A percentile compares a stretch with the other conserved stretches of the same genome.
Evolutionary conservation across 2,329 filamentous ascomycete species (phyloP).

Genomic region (Verticillium longisporum): DNA sequence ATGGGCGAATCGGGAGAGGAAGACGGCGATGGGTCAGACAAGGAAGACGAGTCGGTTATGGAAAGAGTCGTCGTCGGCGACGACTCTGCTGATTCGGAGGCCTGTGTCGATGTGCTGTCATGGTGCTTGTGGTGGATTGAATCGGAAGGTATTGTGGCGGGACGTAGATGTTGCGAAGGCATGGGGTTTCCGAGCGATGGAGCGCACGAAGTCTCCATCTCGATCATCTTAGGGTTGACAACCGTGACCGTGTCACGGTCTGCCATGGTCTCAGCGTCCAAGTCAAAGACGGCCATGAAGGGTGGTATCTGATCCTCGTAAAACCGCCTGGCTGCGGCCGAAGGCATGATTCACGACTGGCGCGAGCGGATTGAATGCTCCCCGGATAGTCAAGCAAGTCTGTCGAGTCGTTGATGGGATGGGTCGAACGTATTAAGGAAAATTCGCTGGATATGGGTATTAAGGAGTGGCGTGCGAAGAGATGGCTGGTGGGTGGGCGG

Average conservation of each 20-base stretch:
- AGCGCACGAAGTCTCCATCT: conserved; percentile 30
- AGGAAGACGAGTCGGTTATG: conserved; percentile 82
- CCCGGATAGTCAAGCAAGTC: background rate
- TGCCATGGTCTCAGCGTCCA: conserved; percentile 50
- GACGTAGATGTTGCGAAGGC: conserved; percentile 28
- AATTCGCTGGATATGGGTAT: conserved; percentile 7
- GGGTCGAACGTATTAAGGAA: background rate
- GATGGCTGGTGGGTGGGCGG: conserved; percentile 18
- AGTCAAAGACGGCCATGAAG: conserved; percentile 69
- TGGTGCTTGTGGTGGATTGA: conserved; percentile 65
- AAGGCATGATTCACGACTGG: conserved; percentile 43
- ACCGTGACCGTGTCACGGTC: conserved; percentile 47
- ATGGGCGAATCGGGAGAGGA: conserved; percentile 88
- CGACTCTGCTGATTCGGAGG: conserved; percentile 81
- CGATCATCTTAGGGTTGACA: conserved; percentile 45
- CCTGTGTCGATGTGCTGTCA: conserved; percentile 71
- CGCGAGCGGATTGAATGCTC: background rate
- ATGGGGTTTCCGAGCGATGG: conserved; percentile 28
- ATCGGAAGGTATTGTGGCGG: conserved; percentile 35
- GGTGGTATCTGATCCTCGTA: conserved; percentile 68
- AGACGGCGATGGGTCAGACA: conserved; percentile 85
- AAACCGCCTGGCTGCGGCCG: conserved; percentile 51
- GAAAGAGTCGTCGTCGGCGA: conserved; percentile 93
- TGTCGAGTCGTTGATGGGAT: background rate
- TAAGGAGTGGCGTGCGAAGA: conserved; percentile 16